Base-by-base conservation (phyloP, 1,284 basidiomycete genomes). In the Ganoderma multipileum region DNA sequence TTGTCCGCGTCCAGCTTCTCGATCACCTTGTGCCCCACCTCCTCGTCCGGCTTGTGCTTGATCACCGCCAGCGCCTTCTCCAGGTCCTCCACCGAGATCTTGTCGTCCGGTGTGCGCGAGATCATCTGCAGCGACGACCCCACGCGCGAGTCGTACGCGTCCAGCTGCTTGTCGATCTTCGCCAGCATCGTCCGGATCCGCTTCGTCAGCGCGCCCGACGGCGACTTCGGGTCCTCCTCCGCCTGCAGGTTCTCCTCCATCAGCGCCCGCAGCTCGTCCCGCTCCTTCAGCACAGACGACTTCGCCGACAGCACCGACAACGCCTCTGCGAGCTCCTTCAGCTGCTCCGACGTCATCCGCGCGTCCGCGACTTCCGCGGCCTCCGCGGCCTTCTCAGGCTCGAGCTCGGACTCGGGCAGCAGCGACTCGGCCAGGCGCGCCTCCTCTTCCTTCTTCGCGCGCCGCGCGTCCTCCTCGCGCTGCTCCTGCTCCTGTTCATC, bases 401-500 rank as follows among this genome's bases (percentile, higher is more conserved):
- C 80, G 47, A 85, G 71, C 85, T 95, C 93, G 71, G 91, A 89
- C 74, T 95, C 93, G 75, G 93, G 94, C 70, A 95, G 80, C 63
- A 94, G 87, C 39, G 89, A 91, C 76, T 92, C 86, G 38, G 92
- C 93, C 72, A 91, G 86, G 63, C 86, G 89, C 41, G 91, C 87
- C 79, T 96, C 95, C 75, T 87, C 85, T 70, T 95, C 94, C 77
- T 91, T 91, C 80, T 92, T 92, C 57, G 91, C 92, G 74, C 95
- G 91, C 71, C 95, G 90, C 47, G 96, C 94, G 76, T 94, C 94
- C 77, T 95, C 93, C 79, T 98, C 97, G 81, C 98, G 97, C 81
- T 95, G 89, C 76, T 99, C 98, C 82, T 99, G 97, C 80, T 98
- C 97, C 72, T 97, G 91, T 82, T 99, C 97, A 79, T 99, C 97